phyloP scores from a whole-genome alignment of 495 filamentous ascomycete genomes.

The Podospora pseudoanserina region DNA sequence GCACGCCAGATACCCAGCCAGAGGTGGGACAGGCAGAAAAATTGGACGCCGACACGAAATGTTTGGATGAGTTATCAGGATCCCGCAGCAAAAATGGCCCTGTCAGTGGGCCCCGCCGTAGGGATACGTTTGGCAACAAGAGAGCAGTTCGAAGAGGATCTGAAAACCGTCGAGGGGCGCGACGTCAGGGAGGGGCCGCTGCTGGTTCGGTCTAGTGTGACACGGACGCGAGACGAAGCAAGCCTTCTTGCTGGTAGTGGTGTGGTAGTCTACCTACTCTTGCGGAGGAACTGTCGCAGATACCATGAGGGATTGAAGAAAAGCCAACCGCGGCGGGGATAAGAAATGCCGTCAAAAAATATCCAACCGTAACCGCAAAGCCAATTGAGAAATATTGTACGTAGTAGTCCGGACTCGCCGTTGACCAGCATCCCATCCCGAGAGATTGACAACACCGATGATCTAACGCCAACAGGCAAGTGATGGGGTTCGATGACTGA shows the following conservation, averaged over 20 bases:
- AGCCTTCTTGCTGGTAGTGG: conserved; percentile 5
- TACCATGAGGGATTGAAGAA: background rate
- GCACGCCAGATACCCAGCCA: background rate
- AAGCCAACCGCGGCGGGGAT: background rate
- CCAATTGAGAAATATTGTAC: background rate
- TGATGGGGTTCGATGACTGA: background rate
- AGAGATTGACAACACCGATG: background rate
- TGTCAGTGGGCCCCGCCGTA: conserved; percentile 7
- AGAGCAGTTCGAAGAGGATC: background rate
- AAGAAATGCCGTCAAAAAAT: conserved; percentile 2
- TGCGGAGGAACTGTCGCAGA: background rate
- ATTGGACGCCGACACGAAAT: conserved; percentile 6
- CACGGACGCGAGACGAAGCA: conserved; percentile 7
- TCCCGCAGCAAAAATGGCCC: conserved; percentile 9
- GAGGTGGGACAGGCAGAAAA: conserved; percentile 9
- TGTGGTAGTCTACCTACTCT: too few species aligned
- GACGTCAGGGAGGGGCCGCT: background rate
- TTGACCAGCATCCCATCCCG: background rate
- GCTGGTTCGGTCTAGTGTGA: background rate
- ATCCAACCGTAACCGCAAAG: background rate
- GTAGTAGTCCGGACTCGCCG: background rate
- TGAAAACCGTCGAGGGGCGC: background rate
- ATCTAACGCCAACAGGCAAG: conserved; percentile 6
- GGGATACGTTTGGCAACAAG: background rate
- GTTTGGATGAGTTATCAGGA: conserved; percentile 19